Percentiles rank a stretch among this genome's conserved stretches.
Evolutionary conservation across 2,329 filamentous ascomycete genomes (phyloP).

Genomic region (Alternaria consortialis): DNA sequence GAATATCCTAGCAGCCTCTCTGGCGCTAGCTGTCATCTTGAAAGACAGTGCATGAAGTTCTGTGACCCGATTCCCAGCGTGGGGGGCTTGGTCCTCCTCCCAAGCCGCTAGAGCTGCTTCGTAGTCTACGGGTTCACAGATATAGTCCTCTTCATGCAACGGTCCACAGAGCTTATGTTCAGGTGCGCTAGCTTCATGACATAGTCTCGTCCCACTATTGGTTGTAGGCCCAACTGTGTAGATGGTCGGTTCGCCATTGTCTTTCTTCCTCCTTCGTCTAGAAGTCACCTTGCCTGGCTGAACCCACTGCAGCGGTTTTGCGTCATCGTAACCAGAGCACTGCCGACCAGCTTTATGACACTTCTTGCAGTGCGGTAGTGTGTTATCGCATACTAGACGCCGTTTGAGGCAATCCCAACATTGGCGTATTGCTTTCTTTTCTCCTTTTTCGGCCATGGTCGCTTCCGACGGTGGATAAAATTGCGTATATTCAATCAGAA

Average conservation of each 20-base stretch:
- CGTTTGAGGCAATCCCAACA: slow-evolving; percentile 48
- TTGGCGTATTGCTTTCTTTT: slow-evolving; percentile 37
- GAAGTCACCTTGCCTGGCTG: slow-evolving; percentile 42
- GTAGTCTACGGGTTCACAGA: slow-evolving; percentile 8
- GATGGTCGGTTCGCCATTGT: slow-evolving; percentile 12
- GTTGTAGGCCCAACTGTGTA: slow-evolving; percentile 7
- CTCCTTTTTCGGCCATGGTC: slow-evolving; percentile 23
- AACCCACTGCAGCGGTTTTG: slow-evolving; percentile 47
- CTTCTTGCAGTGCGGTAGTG: slow-evolving; percentile 43
- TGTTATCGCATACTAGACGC: slow-evolving; percentile 46
- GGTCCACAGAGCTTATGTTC: not conserved
- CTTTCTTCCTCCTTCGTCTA: slow-evolving; percentile 30
- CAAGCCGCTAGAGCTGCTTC: not conserved
- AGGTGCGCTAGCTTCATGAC: not conserved
- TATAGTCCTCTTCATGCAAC: not conserved
- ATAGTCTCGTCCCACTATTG: not conserved
- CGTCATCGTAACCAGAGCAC: slow-evolving; percentile 44
- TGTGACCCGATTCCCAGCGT: slow-evolving; percentile 6
- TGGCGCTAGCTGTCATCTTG: not conserved
- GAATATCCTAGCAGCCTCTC: slow-evolving; percentile 19
- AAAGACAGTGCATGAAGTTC: slow-evolving; percentile 4
- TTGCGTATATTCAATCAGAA: not conserved
- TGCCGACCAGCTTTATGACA: slow-evolving; percentile 40
- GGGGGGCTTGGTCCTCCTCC: not conserved
- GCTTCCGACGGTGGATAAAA: not conserved